These are phyloP conservation scores for Kodamaea lidongshanica DNA, from an alignment of 805 yeast genomes.

Conservation along the genomic window DNA sequence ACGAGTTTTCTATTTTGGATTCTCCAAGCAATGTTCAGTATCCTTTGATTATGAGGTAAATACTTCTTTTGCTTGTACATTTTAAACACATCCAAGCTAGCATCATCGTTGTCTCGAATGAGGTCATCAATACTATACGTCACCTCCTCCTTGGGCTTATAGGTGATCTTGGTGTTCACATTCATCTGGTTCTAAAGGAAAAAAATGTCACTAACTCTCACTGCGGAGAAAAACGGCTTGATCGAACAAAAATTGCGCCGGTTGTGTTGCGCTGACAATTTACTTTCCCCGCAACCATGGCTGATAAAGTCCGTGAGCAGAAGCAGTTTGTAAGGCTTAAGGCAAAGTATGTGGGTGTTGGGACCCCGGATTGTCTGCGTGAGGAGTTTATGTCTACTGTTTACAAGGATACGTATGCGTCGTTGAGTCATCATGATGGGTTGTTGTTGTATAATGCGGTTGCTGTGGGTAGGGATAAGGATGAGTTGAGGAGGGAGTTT, in stretches of 20 bases:
- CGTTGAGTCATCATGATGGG: conserved; percentile 54
- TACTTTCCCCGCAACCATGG: no score
- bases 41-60: conserved; percentile 38
- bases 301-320: conserved; percentile 58
- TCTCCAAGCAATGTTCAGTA: conserved; percentile 41
- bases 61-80: conserved; percentile 39
- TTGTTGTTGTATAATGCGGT: conserved; percentile 49
- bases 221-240: no score
- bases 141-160: conserved; percentile 9
- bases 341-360: conserved; percentile 66
- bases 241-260: no score
- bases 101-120: conserved; percentile 29
- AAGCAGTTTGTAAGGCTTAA: conserved; percentile 52
- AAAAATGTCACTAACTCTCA: conserved; percentile 2
- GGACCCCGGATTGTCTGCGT: conserved; percentile 63
- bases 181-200: no score
- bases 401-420: conserved; percentile 59
- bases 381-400: conserved; percentile 64
- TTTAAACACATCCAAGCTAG: conserved; percentile 31
- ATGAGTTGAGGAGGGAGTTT: conserved; percentile 24
- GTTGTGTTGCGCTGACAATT: no score
- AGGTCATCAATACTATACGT: conserved; percentile 14
- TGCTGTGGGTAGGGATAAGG: conserved; percentile 40
- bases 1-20: conserved; percentile 34
- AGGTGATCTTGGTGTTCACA: conserved; percentile 9